phyloP scores from a whole-genome alignment of 164 flowering plant genomes.

The Kalanchoe fedtschenkoi region DNA sequence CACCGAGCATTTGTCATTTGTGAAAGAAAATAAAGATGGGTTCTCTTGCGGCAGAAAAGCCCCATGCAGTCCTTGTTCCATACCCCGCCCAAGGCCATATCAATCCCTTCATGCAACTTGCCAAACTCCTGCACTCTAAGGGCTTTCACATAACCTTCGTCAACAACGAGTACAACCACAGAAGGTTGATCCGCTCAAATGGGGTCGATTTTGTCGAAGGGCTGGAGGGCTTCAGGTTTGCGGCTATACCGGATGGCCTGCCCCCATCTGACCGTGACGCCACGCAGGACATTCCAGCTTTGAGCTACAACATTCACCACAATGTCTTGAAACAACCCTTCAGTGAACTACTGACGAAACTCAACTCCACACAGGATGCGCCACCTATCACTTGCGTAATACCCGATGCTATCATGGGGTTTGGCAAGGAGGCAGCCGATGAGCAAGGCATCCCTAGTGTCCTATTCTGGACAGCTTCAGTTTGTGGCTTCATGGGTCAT shows the following conservation, averaged over 20 bases:
- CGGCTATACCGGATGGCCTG: slow-evolving; percentile 5
- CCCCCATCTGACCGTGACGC: slow-evolving; percentile 6
- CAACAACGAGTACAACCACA: slow-evolving; percentile 4
- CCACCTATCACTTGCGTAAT: slow-evolving; percentile 32
- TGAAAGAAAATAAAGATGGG: not conserved
- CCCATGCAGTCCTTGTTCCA: slow-evolving; percentile 8
- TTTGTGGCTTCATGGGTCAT: slow-evolving; percentile 26
- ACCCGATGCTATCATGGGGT: slow-evolving; percentile 36
- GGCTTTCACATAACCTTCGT: slow-evolving; percentile 8
- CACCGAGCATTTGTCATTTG: not conserved
- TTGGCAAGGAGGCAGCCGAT: slow-evolving; percentile 23
- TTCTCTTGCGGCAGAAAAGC: not conserved
- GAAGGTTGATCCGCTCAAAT: slow-evolving; percentile 4
- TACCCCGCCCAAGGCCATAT: slow-evolving; percentile 8
- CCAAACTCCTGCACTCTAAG: not conserved
- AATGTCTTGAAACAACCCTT: not conserved
- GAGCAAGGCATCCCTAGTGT: slow-evolving; percentile 26
- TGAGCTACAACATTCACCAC: not conserved
- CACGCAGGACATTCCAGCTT: slow-evolving; percentile 3
- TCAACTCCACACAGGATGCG: slow-evolving; percentile 5
- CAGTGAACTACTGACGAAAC: slow-evolving; percentile 1
- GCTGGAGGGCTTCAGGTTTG: slow-evolving; percentile 4
- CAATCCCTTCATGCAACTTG: slow-evolving; percentile 7
- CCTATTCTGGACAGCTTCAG: slow-evolving; percentile 34
- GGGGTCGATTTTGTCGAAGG: not conserved